Percentiles rank a stretch among this genome's conserved stretches.
phyloP scores from a whole-genome alignment of 768 basidiomycete genomes.

The Holtermannia corniformis region DNA sequence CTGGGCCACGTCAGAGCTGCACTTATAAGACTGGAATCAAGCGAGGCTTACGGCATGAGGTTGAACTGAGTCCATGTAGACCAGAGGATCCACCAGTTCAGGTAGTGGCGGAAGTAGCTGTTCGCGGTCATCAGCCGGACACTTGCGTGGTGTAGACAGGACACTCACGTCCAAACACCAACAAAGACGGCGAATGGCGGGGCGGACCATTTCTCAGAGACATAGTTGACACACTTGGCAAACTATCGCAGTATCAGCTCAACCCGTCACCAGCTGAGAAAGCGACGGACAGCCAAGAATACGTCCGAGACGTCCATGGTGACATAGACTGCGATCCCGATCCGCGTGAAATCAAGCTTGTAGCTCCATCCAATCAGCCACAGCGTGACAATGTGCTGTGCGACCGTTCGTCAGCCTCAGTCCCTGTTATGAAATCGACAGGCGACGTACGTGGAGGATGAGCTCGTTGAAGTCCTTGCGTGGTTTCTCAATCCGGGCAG shows the following conservation, averaged over 20 bases:
- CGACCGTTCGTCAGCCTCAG: background rate
- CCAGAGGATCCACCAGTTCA: slow-evolving; percentile 76
- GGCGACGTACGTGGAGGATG: slow-evolving; percentile 52
- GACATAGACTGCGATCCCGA: slow-evolving; percentile 84
- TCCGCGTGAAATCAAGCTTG: slow-evolving; percentile 40
- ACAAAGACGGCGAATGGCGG: slow-evolving; percentile 59
- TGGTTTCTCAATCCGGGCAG: slow-evolving; percentile 82
- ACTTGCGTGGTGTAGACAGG: background rate
- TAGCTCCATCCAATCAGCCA: slow-evolving; percentile 77
- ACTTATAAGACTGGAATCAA: slow-evolving; percentile 5
- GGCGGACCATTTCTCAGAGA: slow-evolving; percentile 53
- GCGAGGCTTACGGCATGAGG: slow-evolving; percentile 63
- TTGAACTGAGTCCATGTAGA: slow-evolving; percentile 75
- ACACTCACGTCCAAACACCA: slow-evolving; percentile 67
- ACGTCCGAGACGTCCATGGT: slow-evolving; percentile 96
- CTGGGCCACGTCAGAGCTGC: slow-evolving; percentile 3
- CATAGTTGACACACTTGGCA: slow-evolving; percentile 81
- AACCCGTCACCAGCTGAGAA: background rate
- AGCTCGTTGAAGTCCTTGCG: slow-evolving; percentile 83
- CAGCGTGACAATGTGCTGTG: slow-evolving; percentile 72
- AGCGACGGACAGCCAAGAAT: slow-evolving; percentile 64
- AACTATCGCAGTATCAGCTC: slow-evolving; percentile 47
- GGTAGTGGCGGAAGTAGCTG: slow-evolving; percentile 88
- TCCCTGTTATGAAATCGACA: background rate
- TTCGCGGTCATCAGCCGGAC: background rate